Evolutionary conservation across 441 rosid species (phyloP).

Genomic region (Gossypium gossypioides): DNA sequence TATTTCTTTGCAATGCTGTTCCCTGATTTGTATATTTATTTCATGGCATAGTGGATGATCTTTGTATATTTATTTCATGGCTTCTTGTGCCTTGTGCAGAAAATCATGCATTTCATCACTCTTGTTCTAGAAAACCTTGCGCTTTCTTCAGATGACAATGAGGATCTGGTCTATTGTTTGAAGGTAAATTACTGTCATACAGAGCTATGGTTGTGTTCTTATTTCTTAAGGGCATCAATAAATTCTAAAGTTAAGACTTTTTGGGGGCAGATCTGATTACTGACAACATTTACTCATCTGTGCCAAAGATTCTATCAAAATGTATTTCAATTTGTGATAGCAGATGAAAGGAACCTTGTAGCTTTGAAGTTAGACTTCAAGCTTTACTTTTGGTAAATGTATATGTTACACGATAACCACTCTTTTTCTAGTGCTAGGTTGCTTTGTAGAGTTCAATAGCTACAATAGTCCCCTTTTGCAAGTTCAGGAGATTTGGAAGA

Average conservation of each 20-base stretch:
- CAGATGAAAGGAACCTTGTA: neutral
- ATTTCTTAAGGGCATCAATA: neutral
- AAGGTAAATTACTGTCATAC: constrained; percentile 41
- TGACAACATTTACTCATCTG: neutral
- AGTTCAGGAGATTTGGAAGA: neutral
- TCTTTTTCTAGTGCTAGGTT: neutral
- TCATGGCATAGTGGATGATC: constrained; percentile 3
- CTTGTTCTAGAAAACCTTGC: constrained; percentile 91
- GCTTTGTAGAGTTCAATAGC: neutral
- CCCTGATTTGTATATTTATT: neutral
- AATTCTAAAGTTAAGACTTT: neutral
- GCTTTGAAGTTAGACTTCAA: neutral
- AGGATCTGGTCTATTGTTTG: constrained; percentile 82
- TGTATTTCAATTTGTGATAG: neutral
- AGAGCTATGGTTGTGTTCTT: neutral
- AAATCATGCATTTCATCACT: constrained; percentile 69
- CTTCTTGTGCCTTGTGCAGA: constrained; percentile 40
- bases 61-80: neutral
- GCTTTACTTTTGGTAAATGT: neutral
- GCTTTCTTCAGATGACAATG: constrained; percentile 85
- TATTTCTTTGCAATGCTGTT: constrained; percentile 11
- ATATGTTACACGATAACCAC: neutral
- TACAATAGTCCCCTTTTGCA: neutral
- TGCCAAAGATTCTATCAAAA: neutral
- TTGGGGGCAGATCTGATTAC: neutral